Conservation (phyloP, 2,329 filamentous ascomycete species). For the Alternaria alternata region DNA sequence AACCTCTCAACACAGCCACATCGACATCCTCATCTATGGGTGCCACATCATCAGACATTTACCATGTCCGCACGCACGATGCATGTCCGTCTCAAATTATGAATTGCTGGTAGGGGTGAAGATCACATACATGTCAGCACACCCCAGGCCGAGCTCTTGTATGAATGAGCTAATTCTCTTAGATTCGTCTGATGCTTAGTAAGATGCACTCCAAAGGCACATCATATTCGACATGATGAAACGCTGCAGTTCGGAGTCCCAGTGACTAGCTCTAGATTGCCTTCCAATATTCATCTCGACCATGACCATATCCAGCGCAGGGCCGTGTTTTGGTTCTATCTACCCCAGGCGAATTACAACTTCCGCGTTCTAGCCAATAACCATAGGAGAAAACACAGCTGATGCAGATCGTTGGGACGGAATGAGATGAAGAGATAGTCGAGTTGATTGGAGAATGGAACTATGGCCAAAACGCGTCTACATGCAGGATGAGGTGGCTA, state of each 20-base stretch:
- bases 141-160: background rate
- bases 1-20: constrained; percentile 18
- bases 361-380: background rate
- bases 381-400: background rate
- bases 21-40: background rate
- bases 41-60: background rate
- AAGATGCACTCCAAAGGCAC: background rate
- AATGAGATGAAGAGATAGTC: too few relatives aligned
- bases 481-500: too few relatives aligned
- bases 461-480: too few relatives aligned
- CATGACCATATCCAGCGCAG: background rate
- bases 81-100: background rate
- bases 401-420: background rate
- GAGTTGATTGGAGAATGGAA: too few relatives aligned
- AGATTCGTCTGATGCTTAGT: background rate
- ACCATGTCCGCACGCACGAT: background rate
- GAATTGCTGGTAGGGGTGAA: background rate
- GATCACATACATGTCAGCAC: background rate
- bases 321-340: background rate
- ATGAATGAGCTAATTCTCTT: background rate
- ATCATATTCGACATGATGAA: background rate
- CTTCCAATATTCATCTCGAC: too few relatives aligned
- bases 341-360: background rate
- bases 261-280: background rate
- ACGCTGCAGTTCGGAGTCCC: background rate